phyloP scores from a whole-genome alignment of 208 protist genomes.

The Trypanosomatidae sp. region DNA sequence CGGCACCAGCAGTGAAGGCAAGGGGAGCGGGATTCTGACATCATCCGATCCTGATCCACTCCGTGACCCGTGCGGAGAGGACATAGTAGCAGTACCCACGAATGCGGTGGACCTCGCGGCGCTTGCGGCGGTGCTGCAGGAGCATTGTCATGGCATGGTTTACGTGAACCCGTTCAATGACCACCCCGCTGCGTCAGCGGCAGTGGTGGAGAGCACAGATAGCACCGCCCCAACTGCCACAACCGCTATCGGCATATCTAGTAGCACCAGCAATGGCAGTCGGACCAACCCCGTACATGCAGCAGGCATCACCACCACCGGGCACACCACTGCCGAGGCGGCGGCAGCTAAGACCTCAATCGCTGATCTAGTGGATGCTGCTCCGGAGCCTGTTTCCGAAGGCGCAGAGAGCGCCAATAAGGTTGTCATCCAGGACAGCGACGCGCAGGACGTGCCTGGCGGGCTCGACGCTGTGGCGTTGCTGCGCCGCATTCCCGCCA shows the following conservation, averaged over 20 bases:
- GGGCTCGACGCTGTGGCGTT: constrained; percentile 44
- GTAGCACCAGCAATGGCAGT: constrained; percentile 19
- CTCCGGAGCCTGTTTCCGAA: not conserved
- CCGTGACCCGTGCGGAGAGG: not conserved
- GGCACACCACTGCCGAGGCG: not conserved
- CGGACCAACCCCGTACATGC: not conserved
- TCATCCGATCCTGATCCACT: not conserved
- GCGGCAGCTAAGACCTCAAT: not conserved
- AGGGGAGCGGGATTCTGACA: not conserved
- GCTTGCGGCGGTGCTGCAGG: constrained; percentile 37
- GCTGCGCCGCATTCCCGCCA: constrained; percentile 37
- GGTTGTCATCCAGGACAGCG: not conserved
- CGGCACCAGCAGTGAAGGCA: not conserved
- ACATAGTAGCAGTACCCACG: not conserved
- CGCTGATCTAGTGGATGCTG: not conserved
- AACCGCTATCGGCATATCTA: not conserved
- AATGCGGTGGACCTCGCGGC: constrained; percentile 27
- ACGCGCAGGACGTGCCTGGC: not conserved
- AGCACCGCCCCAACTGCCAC: constrained; percentile 6
- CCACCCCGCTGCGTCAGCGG: not conserved
- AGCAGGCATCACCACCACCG: not conserved
- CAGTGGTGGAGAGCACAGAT: constrained; percentile 6
- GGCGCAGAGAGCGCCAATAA: not conserved
- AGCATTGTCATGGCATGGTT: constrained; percentile 20
- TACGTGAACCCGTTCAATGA: constrained; percentile 28